Conservation (phyloP, 2,329 filamentous ascomycete species). For the Colletotrichum sp. region DNA sequence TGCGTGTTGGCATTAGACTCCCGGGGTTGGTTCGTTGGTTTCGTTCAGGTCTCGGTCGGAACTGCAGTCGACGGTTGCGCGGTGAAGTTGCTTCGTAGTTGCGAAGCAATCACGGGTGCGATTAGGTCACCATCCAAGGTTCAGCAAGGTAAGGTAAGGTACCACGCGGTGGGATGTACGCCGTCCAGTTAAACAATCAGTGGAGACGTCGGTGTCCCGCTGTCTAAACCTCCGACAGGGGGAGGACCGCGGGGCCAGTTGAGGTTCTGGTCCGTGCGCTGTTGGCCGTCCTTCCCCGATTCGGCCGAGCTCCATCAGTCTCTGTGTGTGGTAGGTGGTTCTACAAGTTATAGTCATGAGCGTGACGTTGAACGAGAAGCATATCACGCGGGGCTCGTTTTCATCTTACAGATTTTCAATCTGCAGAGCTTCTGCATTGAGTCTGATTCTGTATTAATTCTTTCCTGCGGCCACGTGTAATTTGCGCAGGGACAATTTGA, state of each 20-base stretch:
- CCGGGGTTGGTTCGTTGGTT: too few species aligned
- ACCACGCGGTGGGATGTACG: neutral
- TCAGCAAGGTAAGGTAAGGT: neutral
- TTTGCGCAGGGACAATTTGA: neutral
- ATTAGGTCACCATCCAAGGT: constrained; percentile 15
- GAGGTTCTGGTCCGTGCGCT: neutral
- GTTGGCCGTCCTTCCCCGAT: neutral
- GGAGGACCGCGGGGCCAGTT: neutral
- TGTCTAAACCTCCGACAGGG: constrained; percentile 2
- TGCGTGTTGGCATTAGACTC: neutral
- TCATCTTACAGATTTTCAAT: neutral
- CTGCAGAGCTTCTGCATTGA: neutral
- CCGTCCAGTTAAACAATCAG: constrained; percentile 11
- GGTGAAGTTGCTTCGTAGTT: neutral
- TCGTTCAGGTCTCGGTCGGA: neutral
- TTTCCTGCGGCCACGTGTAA: neutral
- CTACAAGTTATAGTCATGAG: neutral
- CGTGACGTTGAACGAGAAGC: neutral
- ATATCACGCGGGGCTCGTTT: neutral
- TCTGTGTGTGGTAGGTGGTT: neutral
- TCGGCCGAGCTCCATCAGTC: neutral
- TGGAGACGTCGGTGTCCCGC: constrained; percentile 4
- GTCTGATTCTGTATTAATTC: fast-evolving
- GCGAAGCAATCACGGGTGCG: constrained; percentile 14
- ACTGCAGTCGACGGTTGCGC: neutral